phyloP scores from a whole-genome alignment of 2,329 filamentous ascomycete species.

The Davidsoniella virescens region DNA sequence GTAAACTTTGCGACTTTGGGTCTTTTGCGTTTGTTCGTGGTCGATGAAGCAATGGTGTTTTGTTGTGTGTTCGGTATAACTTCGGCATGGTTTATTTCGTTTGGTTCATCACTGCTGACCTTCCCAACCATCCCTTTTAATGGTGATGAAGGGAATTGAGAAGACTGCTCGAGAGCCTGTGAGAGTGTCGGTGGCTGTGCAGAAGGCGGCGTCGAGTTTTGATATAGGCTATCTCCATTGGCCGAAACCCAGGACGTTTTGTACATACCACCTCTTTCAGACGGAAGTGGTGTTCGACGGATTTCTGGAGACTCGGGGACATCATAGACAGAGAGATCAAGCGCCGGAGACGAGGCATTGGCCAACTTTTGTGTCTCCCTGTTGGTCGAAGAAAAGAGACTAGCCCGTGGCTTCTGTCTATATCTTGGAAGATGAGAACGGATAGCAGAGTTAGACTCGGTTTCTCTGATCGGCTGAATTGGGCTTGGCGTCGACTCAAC shows the following conservation, averaged over 20 bases:
- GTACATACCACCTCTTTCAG: not conserved
- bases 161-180: constrained; percentile 3
- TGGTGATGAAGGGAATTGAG: constrained; percentile 1
- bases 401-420: constrained; percentile 8
- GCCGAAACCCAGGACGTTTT: not conserved
- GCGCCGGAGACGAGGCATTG: not conserved
- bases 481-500: not conserved
- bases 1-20: not conserved
- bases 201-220: constrained; percentile 4
- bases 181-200: not conserved
- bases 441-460: not conserved
- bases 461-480: not conserved
- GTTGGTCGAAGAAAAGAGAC: not conserved
- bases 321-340: constrained; percentile 7
- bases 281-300: no score
- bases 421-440: not conserved
- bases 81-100: not conserved
- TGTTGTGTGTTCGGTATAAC: constrained; percentile 2
- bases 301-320: constrained; percentile 6
- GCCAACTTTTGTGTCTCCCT: not conserved
- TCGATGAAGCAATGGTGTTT: not conserved
- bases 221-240: not conserved
- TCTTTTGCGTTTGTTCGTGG: not conserved
- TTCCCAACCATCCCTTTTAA: not conserved
- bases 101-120: not conserved